Evolutionary conservation across 192 early-diverging fungal genomes (phyloP).

Genomic region (Phycomyces blakesleeanus): DNA sequence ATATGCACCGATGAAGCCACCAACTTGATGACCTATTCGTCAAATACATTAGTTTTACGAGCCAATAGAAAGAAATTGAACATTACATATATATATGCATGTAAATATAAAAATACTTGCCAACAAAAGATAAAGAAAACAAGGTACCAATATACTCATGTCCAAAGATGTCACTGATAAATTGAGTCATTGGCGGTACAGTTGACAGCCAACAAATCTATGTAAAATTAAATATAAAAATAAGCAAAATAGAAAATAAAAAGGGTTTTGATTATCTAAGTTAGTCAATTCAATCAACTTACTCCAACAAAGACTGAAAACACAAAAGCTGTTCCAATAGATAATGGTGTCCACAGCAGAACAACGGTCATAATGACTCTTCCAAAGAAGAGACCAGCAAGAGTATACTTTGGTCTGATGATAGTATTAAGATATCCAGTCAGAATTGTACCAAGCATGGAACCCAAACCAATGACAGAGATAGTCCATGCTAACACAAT

Average conservation of each 20-base stretch:
- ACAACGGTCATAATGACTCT: conserved; percentile 22
- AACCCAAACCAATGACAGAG: conserved; percentile 30
- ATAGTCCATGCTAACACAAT: conserved; percentile 28
- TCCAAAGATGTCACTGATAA: conserved; percentile 30
- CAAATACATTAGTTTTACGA: too few relatives aligned
- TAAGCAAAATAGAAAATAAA: too few relatives aligned
- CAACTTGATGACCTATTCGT: conserved; percentile 34
- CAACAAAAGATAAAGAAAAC: conserved; percentile 30
- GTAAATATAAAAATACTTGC: conserved; percentile 8
- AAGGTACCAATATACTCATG: conserved; percentile 33
- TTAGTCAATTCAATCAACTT: too few relatives aligned
- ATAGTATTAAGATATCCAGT: conserved; percentile 20
- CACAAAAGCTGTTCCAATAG: conserved; percentile 19
- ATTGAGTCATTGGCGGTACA: conserved; percentile 30
- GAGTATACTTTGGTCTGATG: conserved; percentile 22
- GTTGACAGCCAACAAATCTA: conserved; percentile 35
- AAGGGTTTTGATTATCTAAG: too few relatives aligned
- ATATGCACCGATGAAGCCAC: conserved; percentile 33
- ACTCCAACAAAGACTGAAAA: conserved; percentile 37
- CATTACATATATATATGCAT: too few relatives aligned
- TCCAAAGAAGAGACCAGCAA: conserved; percentile 15
- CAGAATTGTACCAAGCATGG: conserved; percentile 24
- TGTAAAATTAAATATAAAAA: not conserved
- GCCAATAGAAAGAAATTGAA: too few relatives aligned
- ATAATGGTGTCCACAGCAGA: conserved; percentile 21